Evolutionary conservation across 169 alveolate species (phyloP).

Genomic region (Perkinsus olseni): DNA sequence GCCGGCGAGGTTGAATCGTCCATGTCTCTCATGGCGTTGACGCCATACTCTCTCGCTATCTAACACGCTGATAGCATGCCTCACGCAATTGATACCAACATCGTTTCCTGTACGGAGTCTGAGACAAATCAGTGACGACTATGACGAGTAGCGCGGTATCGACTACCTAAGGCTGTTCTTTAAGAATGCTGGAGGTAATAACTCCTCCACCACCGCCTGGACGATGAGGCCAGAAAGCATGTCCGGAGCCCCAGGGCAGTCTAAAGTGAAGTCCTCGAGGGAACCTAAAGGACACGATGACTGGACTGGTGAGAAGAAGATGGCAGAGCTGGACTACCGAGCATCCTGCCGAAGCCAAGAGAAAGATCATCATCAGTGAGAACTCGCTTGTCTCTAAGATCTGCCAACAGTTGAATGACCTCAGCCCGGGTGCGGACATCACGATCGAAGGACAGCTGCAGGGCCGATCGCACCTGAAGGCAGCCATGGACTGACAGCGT

Average conservation of each 20-base stretch:
- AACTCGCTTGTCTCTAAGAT: neutral
- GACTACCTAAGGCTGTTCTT: neutral
- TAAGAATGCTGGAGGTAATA: neutral
- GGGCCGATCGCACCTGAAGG: neutral
- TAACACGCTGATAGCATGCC: neutral
- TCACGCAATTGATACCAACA: neutral
- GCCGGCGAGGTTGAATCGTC: neutral
- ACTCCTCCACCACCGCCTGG: neutral
- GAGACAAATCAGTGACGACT: neutral
- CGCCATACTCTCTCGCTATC: neutral
- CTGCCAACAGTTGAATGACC: neutral
- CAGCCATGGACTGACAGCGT: neutral
- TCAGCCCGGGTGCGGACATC: neutral
- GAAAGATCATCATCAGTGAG: neutral
- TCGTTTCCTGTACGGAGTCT: neutral
- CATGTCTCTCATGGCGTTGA: neutral
- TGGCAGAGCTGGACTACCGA: too few relatives aligned
- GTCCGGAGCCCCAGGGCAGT: neutral
- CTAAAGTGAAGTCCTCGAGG: neutral
- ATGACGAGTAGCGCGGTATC: too few relatives aligned
- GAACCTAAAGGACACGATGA: neutral
- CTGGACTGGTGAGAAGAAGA: too few relatives aligned
- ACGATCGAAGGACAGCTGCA: neutral
- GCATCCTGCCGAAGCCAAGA: neutral
- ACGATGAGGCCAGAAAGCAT: neutral